A percentile compares a stretch with the other conserved stretches of the same genome.
phyloP scores from a whole-genome alignment of 768 basidiomycete species.

The Xerocomus potaroensis region DNA sequence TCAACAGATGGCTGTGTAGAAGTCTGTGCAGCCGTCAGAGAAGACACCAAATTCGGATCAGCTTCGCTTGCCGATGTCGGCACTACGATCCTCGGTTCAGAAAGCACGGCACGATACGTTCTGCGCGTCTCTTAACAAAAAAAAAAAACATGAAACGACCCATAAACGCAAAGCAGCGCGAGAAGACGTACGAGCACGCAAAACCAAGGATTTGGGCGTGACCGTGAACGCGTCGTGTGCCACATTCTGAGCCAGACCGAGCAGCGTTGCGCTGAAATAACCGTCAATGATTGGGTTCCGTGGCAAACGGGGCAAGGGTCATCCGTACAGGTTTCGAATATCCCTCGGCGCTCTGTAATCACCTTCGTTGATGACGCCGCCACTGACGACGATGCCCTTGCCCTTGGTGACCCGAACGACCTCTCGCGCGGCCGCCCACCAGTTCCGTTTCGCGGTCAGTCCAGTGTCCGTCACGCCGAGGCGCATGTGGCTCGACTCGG shows the following conservation, averaged over 20 bases:
- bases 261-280: slow-evolving; percentile 60
- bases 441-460: slow-evolving; percentile 61
- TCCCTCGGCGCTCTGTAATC: slow-evolving; percentile 72
- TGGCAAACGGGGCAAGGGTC: neutral
- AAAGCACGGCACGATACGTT: slow-evolving; percentile 76
- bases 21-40: neutral
- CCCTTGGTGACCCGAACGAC: slow-evolving; percentile 78
- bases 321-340: slow-evolving; percentile 69
- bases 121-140: slow-evolving; percentile 62
- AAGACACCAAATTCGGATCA: neutral
- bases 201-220: slow-evolving; percentile 59
- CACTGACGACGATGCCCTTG: slow-evolving; percentile 67
- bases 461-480: slow-evolving; percentile 53
- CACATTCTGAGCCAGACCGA: slow-evolving; percentile 65
- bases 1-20: neutral
- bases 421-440: slow-evolving; percentile 81
- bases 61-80: slow-evolving; percentile 27
- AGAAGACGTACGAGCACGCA: slow-evolving; percentile 67
- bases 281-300: neutral
- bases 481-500: slow-evolving; percentile 40
- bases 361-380: slow-evolving; percentile 56
- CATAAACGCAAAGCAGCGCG: neutral
- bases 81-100: slow-evolving; percentile 65
- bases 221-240: slow-evolving; percentile 61
- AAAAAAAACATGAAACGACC: neutral